Evolutionary conservation across 495 filamentous ascomycete genomes (phyloP), one percentile per base, ranked within the genome.

Genomic region (Sporormia fimetaria): DNA sequence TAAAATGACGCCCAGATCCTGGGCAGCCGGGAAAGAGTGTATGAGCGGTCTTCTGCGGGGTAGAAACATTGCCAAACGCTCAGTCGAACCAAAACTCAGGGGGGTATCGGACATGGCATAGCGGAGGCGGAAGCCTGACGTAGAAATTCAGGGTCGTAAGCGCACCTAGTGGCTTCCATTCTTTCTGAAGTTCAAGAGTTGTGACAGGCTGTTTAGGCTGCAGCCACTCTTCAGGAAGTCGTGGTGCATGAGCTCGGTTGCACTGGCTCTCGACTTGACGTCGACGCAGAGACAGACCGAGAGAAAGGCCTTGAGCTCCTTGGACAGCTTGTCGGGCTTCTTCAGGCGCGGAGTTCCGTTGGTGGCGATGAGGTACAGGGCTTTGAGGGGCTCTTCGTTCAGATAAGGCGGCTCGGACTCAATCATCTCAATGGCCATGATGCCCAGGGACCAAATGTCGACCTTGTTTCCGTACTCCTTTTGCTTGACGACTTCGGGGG

Each of bases 361-460:
- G 44, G 92, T 98, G 23, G 90, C 90, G 55, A 98, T 96, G 25
- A 96, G 75, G 55, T 92, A 98, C 32, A 98, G 74, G 9, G 83
- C 90, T 69, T 96, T 98, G 22, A 98, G 74, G 0, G 90, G 90
- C 63, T 96, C 88, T 62, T 96, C 90, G 62, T 95, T 96, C 18
- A 96, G 73, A 61, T 98, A 96, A 0, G 90, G 90, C 5, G 90
- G 90, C 57, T 98, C 90, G 8, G 83, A 88, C 63, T 98, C 92
- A 57, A 98, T 98, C 92, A 98, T 94, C 67, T 98, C 90, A 51
- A 98, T 98, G 27, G 90, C 88, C 90, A 96, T 98, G 66, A 98
- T 98, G 53, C 90, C 90, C 34, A 98, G 70, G 9, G 88, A 95
- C 90, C 90, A 96, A 52, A 95, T 94, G 57, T 98, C 90, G 40